Percentiles rank a stretch among this genome's conserved stretches.
These are phyloP conservation scores for Lippia alba DNA, from an alignment of 305 asterid species.

Conservation along the genomic window DNA sequence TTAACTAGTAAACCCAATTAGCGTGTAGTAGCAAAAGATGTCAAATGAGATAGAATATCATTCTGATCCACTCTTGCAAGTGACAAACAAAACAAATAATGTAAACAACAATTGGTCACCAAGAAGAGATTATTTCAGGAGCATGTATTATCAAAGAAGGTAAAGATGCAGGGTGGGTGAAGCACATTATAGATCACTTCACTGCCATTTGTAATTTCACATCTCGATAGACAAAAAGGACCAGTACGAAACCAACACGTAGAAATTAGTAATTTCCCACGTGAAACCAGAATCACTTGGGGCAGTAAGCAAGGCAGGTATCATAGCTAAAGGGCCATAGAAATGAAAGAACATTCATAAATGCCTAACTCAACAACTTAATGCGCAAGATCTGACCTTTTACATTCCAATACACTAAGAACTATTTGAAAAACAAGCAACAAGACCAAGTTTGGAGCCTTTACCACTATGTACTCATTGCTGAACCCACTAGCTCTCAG, in stretches of 20 bases:
- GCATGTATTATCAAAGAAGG: not conserved
- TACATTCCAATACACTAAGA: not conserved
- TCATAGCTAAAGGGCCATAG: not conserved
- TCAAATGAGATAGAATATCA: not conserved
- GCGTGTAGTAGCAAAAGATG: not conserved
- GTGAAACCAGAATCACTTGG: not conserved
- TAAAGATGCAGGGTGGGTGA: not conserved
- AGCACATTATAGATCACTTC: not conserved
- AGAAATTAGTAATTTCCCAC: not conserved
- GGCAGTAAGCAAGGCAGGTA: not conserved
- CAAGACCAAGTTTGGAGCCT: constrained; percentile 4
- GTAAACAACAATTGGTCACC: not conserved
- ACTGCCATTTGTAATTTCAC: too few relatives aligned
- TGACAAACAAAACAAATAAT: not conserved
- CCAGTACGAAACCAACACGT: too few relatives aligned
- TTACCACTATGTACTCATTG: constrained; percentile 98
- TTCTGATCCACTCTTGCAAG: not conserved
- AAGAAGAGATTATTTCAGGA: too few relatives aligned
- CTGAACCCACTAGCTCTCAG: constrained; percentile 69
- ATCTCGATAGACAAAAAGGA: too few relatives aligned
- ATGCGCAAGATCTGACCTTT: not conserved
- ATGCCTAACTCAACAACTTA: not conserved
- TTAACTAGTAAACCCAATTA: constrained; percentile 1
- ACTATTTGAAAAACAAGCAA: not conserved
- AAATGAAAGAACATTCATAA: not conserved